phyloP scores from a whole-genome alignment of 371 early-diverging fungal genomes.

The Mucor irregularis region DNA sequence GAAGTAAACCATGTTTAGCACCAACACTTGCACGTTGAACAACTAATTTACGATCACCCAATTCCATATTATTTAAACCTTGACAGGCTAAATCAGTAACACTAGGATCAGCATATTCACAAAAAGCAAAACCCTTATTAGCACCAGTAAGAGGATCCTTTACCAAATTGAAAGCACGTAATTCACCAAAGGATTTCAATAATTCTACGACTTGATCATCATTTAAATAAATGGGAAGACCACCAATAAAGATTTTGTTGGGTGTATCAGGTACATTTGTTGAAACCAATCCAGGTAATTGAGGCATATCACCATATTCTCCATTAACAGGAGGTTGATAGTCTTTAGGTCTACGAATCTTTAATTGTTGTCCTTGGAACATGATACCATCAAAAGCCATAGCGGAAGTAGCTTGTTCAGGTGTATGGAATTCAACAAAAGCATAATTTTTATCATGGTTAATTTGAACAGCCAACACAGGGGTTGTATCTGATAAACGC shows the following conservation, averaged over 20 bases:
- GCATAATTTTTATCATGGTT: conserved; percentile 94
- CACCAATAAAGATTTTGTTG: conserved; percentile 94
- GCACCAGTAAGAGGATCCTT: conserved; percentile 78
- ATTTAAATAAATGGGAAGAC: conserved; percentile 85
- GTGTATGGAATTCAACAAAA: conserved; percentile 74
- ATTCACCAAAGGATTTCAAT: conserved; percentile 89
- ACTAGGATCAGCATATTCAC: conserved; percentile 88
- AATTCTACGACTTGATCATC: conserved; percentile 95
- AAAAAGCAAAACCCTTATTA: conserved; percentile 97
- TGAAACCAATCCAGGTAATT: conserved; percentile 67
- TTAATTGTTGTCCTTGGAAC: conserved; percentile 82
- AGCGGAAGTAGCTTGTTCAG: conserved; percentile 89
- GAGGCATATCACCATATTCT: conserved; percentile 5
- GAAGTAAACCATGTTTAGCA: conserved; percentile 50
- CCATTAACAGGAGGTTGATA: conserved; percentile 75
- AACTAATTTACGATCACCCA: conserved; percentile 92
- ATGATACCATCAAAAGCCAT: conserved; percentile 92
- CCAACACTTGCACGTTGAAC: conserved; percentile 94
- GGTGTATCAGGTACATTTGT: conserved; percentile 88
- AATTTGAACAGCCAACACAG: conserved; percentile 82
- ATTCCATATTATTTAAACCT: conserved; percentile 93
- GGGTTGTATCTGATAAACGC: conserved; percentile 58
- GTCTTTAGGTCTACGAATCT: conserved; percentile 94
- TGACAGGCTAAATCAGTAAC: conserved; percentile 93
- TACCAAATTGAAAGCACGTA: conserved; percentile 90